These are phyloP conservation scores for Solanum pennellii DNA, from an alignment of 257 asterid genomes.

Conservation along the genomic window DNA sequence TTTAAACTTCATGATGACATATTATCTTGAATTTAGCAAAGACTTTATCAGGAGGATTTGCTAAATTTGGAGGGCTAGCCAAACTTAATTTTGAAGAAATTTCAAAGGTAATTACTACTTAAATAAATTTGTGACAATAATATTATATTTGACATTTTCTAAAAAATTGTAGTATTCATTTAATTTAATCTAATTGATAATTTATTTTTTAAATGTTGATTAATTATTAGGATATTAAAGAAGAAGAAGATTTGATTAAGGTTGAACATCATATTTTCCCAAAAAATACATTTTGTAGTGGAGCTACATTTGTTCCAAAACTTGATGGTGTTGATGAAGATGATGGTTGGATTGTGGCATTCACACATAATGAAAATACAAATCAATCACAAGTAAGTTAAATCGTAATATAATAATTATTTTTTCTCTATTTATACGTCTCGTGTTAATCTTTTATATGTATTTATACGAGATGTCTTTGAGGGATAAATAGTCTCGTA, in stretches of 20 bases:
- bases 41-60: not conserved
- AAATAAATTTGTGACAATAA: not conserved
- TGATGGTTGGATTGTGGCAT: conserved; percentile 25
- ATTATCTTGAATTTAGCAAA: not conserved
- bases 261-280: conserved; percentile 14
- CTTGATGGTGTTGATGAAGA: conserved; percentile 5
- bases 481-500: too few species aligned
- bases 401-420: not conserved
- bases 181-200: not conserved
- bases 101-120: not conserved
- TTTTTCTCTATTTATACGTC: not conserved
- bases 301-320: conserved; percentile 17
- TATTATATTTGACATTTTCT: not conserved
- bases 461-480: not conserved
- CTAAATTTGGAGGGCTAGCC: not conserved
- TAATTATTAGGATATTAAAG: not conserved
- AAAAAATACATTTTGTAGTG: conserved; percentile 10
- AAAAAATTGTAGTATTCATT: not conserved
- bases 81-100: not conserved
- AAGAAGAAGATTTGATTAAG: not conserved
- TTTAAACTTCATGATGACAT: not conserved
- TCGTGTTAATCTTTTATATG: not conserved
- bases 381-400: conserved; percentile 6
- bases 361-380: conserved; percentile 8
- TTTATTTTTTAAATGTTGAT: not conserved